Evolutionary conservation across 345 rosid genomes (phyloP).

Genomic region (Eucalyptus polyanthemos): DNA sequence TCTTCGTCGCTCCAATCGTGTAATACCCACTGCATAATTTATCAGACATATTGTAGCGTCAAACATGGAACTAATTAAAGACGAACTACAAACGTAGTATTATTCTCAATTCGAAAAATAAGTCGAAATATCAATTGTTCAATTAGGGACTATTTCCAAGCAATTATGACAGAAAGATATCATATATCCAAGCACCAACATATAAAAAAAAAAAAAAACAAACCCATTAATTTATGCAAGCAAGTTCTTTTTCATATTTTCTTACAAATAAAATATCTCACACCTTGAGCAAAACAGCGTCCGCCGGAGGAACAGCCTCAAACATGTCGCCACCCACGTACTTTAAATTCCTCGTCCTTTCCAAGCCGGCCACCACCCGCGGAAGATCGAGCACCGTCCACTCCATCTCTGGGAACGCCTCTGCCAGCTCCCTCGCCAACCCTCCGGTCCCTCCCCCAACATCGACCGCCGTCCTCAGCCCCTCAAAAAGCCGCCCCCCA

Average conservation of each 20-base stretch:
- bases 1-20: slow-evolving; percentile 36
- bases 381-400: slow-evolving; percentile 33
- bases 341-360: slow-evolving; percentile 3
- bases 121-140: neutral
- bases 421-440: slow-evolving; percentile 13
- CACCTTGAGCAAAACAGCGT: slow-evolving; percentile 25
- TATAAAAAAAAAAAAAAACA: too few relatives aligned
- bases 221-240: neutral
- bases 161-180: neutral
- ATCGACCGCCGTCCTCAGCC: slow-evolving; percentile 14
- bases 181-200: neutral
- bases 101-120: neutral
- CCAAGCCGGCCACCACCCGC: slow-evolving; percentile 6
- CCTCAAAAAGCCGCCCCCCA: slow-evolving; percentile 8
- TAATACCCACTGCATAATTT: slow-evolving; percentile 13
- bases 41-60: neutral
- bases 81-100: neutral
- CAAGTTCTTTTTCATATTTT: neutral
- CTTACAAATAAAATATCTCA: neutral
- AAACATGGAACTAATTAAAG: neutral
- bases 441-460: slow-evolving; percentile 39
- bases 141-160: neutral
- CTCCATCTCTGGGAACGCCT: slow-evolving; percentile 11
- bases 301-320: slow-evolving; percentile 20
- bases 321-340: slow-evolving; percentile 33